Conservation (phyloP, 83 land plant genomes). For the Larix sibirica region DNA sequence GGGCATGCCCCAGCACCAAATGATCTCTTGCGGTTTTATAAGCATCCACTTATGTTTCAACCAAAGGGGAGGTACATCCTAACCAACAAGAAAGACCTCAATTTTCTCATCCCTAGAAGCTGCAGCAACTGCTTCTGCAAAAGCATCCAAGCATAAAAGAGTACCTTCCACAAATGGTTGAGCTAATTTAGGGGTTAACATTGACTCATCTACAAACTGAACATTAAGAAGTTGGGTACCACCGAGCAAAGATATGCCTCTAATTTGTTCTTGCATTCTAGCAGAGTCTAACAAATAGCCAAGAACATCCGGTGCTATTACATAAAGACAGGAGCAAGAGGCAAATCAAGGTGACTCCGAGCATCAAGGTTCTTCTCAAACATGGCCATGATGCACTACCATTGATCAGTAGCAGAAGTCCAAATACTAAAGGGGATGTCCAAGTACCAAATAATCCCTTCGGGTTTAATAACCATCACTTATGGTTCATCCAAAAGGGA, state of each 20-base stretch:
- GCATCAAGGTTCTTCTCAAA: too few species aligned
- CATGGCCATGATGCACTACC: too few species aligned
- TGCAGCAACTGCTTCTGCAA: not conserved
- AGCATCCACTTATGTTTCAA: not conserved
- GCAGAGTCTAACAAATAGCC: not conserved
- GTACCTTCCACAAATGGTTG: not conserved
- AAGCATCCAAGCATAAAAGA: not conserved
- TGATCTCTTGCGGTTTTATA: not conserved
- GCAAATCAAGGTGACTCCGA: too few species aligned
- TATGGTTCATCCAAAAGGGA: not conserved
- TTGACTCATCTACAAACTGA: not conserved
- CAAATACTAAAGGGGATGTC: too few species aligned
- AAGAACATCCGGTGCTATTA: not conserved
- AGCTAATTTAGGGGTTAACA: not conserved
- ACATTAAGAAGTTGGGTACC: not conserved
- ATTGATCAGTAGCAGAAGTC: too few species aligned
- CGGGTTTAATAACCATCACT: not conserved
- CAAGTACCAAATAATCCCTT: not conserved
- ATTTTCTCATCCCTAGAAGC: not conserved
- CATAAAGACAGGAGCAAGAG: not conserved
- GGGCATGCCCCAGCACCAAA: not conserved
- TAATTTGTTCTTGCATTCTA: not conserved
- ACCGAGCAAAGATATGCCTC: not conserved
- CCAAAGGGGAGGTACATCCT: not conserved
- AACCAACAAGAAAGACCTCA: not conserved